A percentile compares a stretch with the other conserved stretches of the same genome.
Evolutionary conservation across 768 basidiomycete species (phyloP).

Genomic region (Amanita rubescens): DNA sequence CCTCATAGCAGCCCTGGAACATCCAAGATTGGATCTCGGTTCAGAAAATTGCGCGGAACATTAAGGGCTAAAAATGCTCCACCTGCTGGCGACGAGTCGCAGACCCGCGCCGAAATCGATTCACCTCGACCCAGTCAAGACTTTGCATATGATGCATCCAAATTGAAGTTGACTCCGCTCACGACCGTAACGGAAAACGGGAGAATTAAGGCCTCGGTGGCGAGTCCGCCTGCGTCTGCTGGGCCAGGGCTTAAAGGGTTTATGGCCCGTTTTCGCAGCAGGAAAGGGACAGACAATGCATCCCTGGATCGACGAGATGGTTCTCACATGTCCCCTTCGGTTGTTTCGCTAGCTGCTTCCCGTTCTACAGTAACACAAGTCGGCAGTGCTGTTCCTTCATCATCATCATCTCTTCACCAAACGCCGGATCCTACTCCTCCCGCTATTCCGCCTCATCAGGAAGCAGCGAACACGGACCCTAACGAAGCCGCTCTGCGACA

Average conservation of each 20-base stretch:
- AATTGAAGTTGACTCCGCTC: conserved; percentile 22
- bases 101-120: background rate
- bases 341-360: conserved; percentile 12
- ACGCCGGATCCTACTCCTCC: conserved; percentile 21
- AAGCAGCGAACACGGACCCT: background rate
- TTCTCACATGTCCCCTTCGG: conserved; percentile 15
- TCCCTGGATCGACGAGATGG: conserved; percentile 10
- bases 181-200: conserved; percentile 44
- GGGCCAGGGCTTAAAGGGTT: conserved; percentile 73
- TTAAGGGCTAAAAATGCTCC: conserved; percentile 43
- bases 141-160: conserved; percentile 34
- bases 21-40: conserved; percentile 62
- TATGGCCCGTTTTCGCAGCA: conserved; percentile 68
- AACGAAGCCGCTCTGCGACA: conserved; percentile 42
- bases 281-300: conserved; percentile 27
- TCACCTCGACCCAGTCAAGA: conserved; percentile 31
- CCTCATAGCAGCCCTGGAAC: conserved; percentile 38
- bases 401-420: conserved; percentile 19
- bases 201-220: conserved; percentile 46
- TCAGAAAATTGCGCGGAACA: conserved; percentile 66
- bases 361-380: conserved; percentile 4
- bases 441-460: conserved; percentile 9
- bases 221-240: conserved; percentile 63
- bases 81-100: background rate
- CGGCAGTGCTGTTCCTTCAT: conserved; percentile 20